phyloP scores from a whole-genome alignment of 2,329 filamentous ascomycete genomes.

The Trichoderma sp. region DNA sequence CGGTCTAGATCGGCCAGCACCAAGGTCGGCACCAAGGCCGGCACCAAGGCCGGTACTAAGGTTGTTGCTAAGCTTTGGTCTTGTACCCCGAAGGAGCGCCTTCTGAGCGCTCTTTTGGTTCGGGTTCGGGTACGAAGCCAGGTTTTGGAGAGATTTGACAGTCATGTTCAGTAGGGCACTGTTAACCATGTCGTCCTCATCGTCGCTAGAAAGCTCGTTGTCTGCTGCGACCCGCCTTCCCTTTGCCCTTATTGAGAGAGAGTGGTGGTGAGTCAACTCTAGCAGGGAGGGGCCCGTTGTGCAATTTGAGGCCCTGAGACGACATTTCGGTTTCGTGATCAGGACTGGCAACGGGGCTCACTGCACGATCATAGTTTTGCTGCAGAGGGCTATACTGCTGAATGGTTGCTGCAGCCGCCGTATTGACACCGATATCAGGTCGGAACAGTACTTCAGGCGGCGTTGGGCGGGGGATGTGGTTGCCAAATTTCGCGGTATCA shows the following conservation, averaged over 20 bases:
- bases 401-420: neutral
- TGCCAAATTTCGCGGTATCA: conserved; percentile 28
- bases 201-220: conserved; percentile 24
- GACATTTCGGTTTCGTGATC: conserved; percentile 31
- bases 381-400: conserved; percentile 49
- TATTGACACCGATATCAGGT: neutral
- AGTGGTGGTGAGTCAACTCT: neutral
- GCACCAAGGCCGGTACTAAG: neutral
- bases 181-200: conserved; percentile 30
- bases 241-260: neutral
- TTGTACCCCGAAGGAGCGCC: conserved; percentile 38
- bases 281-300: conserved; percentile 26
- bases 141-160: conserved; percentile 49
- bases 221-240: neutral
- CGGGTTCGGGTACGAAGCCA: conserved; percentile 56
- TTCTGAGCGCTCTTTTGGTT: conserved; percentile 51
- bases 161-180: conserved; percentile 38
- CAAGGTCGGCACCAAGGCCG: conserved; percentile 15
- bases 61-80: conserved; percentile 22
- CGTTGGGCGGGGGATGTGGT: conserved; percentile 36
- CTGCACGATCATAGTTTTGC: conserved; percentile 52
- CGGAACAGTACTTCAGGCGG: conserved; percentile 30
- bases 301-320: conserved; percentile 25
- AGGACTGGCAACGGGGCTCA: conserved; percentile 37
- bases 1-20: neutral